Percentiles rank a stretch among this genome's conserved stretches.
These are phyloP conservation scores for Fusarium sp. DNA, from an alignment of 2,329 filamentous ascomycete species.

Conservation along the genomic window DNA sequence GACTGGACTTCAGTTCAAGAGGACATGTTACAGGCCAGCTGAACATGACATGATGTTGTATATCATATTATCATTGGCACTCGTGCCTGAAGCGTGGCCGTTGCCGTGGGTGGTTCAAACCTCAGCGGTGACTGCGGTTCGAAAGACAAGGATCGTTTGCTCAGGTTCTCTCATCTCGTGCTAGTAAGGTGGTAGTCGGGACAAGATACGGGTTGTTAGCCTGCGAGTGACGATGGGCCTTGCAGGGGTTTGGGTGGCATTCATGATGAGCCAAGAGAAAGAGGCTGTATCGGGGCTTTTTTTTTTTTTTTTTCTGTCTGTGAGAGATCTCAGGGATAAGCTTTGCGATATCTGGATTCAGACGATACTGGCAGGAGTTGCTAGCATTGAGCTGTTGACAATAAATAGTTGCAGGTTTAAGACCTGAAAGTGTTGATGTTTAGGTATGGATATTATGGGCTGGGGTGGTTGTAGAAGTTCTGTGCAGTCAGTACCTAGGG, in stretches of 20 bases:
- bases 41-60: slow-evolving; percentile 19
- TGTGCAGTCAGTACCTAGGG: background rate
- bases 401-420: background rate
- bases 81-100: slow-evolving; percentile 9
- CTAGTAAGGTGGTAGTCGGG: slow-evolving; percentile 37
- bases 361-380: background rate
- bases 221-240: slow-evolving; percentile 24
- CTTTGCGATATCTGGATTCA: background rate
- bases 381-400: background rate
- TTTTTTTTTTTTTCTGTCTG: background rate
- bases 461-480: slow-evolving; percentile 4
- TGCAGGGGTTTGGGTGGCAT: slow-evolving; percentile 6
- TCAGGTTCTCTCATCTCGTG: slow-evolving; percentile 8
- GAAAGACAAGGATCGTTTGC: slow-evolving; percentile 29
- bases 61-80: slow-evolving; percentile 4
- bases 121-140: slow-evolving; percentile 21
- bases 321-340: background rate
- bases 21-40: slow-evolving; percentile 29
- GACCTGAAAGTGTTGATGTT: background rate
- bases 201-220: slow-evolving; percentile 35
- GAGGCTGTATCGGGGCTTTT: background rate
- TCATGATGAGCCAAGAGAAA: slow-evolving; percentile 2
- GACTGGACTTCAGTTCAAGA: background rate
- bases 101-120: slow-evolving; percentile 16
- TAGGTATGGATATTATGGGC: background rate